Base-by-base conservation (phyloP, 345 rosid genomes). In the Balakata baccata region DNA sequence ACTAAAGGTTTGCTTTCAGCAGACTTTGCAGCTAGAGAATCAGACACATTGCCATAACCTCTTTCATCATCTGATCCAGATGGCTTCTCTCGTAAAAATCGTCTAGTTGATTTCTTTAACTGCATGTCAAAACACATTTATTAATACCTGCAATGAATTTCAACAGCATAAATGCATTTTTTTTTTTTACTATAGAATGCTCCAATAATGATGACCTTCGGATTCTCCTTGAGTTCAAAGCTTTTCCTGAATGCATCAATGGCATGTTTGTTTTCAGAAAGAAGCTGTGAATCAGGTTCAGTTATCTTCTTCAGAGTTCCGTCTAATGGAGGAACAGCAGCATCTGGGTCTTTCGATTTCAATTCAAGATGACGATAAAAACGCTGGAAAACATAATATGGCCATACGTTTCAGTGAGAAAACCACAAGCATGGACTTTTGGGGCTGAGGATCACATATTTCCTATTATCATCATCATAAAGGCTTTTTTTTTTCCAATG, bases 241-340 rank as follows among this genome's bases (percentile, higher is more conserved):
- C 80, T 81, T 68, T 81, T 81, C 59, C 73, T 59, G 34, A 94
- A 80, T 37, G 79, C 54, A 62, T 88, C 90, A 66, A 89, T 61
- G 25, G 80, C 81, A 70, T 80, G 76, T 82, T 84, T 86, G 72
- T 81, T 87, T 68, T 79, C 80, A 50, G 83, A 83, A 65, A 84
- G 46, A 80, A 90, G 83, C 66, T 92, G 86, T 47, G 64, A 78
- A 80, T 94, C 92, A 60, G 90, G 94, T 81, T 85, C 93, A 45
- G 85, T 84, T 39, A 92, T 79, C 76, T 70, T 90, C 85, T 82
- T 92, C 69, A 92, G 87, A 68, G 95, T 82, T 77, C 79, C 82
- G 84, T 92, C 95, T 67, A 92, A 65, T 53, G 89, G 94, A 51
- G 98, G 94, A 59, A 90, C 89, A 73, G 87, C 82, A 69, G 92